Base-by-base conservation (phyloP, 1,284 basidiomycete species). In the Moniliella sp. region DNA sequence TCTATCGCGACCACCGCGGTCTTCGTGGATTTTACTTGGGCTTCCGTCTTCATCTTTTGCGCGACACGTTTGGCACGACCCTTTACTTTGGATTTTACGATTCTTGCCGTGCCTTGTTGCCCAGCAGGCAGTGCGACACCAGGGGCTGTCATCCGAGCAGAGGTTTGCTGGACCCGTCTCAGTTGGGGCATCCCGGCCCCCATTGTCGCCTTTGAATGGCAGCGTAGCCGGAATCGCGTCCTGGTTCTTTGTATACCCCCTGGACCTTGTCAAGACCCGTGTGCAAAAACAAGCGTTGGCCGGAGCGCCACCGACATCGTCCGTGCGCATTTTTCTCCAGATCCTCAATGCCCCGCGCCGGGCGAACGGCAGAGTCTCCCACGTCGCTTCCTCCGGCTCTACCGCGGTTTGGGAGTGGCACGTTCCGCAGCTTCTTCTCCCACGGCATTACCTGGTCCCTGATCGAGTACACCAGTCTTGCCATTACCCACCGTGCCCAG, bases 221-320 rank as follows among this genome's bases (percentile, higher is more conserved):
- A 55, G 51, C 1, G 36, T 42, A 3, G 48, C 54, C 1, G 56
- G 56, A 5, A 59, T 59, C 19, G 16, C 49, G 2, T 46, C 42
- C 1, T 59, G 56, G 56, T 37, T 57, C 17, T 39, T 52, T 15
- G n/a, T 57, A 27, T 60, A 62, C 31, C 57, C 57, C 0, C 40
- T 63, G 10, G 59, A 46, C 46, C 78, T 82, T 32, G 78, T 88
- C 35, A 91, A 91, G 65, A 88, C 83, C 0, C 83, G 84, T 56
- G 69, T 86, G 19, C 82, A 91, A 56, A 76, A 84, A 51, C 74
- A 83, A 33, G 74, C 79, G 9, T 66, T 91, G 19, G 76, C 80
- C 3, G 76, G 76, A 27, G 71, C 75, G 42, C 67, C 66, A 28
- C 69, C 73, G 42, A 70, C 74, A 37, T n/a, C n/a, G n/a, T 45